phyloP scores from a whole-genome alignment of 192 early-diverging fungal genomes.

The Coemansia sp. region DNA sequence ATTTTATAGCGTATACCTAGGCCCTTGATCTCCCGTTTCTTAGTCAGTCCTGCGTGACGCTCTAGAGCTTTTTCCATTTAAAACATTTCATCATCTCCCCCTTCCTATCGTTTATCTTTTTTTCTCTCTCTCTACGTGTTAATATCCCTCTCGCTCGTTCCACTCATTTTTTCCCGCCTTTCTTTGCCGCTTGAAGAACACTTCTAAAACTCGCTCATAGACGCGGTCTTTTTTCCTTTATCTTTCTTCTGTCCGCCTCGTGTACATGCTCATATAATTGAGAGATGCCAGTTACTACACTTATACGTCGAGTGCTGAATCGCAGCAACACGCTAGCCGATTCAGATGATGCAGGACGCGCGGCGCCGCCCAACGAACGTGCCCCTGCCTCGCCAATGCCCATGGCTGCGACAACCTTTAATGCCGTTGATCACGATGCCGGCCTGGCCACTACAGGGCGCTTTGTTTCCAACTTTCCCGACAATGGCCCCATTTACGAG shows the following conservation, averaged over 20 bases:
- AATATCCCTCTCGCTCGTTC: no score
- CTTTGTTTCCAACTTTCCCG: neutral
- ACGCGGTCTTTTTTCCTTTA: neutral
- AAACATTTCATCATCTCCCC: neutral
- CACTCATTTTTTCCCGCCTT: no score
- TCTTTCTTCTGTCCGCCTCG: neutral
- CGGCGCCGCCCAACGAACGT: neutral
- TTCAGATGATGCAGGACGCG: conserved; percentile 2
- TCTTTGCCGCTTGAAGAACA: no score
- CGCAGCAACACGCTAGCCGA: conserved; percentile 21
- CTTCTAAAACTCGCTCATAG: neutral
- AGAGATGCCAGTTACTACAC: conserved; percentile 25
- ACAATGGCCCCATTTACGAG: conserved; percentile 13
- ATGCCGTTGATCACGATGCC: conserved; percentile 3
- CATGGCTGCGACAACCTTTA: neutral
- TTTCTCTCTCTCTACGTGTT: no score
- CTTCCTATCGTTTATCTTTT: no score
- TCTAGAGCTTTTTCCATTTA: conserved; percentile 1
- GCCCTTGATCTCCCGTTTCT: neutral
- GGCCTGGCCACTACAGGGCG: conserved; percentile 5
- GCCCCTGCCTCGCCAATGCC: conserved; percentile 10
- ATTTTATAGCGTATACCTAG: neutral
- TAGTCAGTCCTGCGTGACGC: neutral
- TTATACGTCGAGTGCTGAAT: conserved; percentile 44
- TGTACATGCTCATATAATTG: neutral